Evolutionary conservation across 2,329 filamentous ascomycete species (phyloP), one percentile per base, ranked within the genome.

Genomic region (Alternaria conjuncta): DNA sequence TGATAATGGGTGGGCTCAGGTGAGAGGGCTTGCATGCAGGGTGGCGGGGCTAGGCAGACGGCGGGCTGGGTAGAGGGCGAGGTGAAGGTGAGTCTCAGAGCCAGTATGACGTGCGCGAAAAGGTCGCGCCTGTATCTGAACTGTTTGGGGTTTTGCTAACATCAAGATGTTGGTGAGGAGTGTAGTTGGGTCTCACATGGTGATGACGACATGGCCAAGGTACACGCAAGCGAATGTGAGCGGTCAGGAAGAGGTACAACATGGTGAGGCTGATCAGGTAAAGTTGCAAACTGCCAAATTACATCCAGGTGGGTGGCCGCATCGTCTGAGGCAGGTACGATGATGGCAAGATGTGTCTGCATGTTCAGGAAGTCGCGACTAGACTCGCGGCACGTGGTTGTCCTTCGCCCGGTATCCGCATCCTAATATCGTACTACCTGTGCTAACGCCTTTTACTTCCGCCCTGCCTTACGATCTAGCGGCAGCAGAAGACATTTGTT

Each of bases 261-360:
- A 41, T 18, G 3, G 36, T 41, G 36, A 41, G n/a, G n/a, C 18
- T 18, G 9, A 1, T 18, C 0, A 41, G 36, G 8, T 41, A 41
- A 41, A 41, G 2, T 41, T 41, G 0, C n/a, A 0, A 41, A 1
- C 0, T 18, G 36, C 15, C 36, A 41, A 18, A 1, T 0, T 18
- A 3, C 36, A 11, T 3, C 32, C 32, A 41, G 15, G 32, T n/a
- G 2, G 6, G 15, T n/a, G 32, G 2, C 6, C 30, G 2, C 6
- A 3, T 7, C 5, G 5, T 41, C 8, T 5, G 32, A 41, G 36
- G 36, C 36, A 41, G 36, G 36, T 41, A 41, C 36, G 0, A 5
- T 41, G 36, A 41, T 41, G 32, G 0, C 32, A 18, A 41, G 4
- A 10, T 3, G 36, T 18, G 32, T 4, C 36, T 41, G 2, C 36